Percentiles rank a stretch among this genome's conserved stretches.
These are phyloP conservation scores for Leccinum subtestaceum DNA, from an alignment of 768 basidiomycete species.

Conservation along the genomic window DNA sequence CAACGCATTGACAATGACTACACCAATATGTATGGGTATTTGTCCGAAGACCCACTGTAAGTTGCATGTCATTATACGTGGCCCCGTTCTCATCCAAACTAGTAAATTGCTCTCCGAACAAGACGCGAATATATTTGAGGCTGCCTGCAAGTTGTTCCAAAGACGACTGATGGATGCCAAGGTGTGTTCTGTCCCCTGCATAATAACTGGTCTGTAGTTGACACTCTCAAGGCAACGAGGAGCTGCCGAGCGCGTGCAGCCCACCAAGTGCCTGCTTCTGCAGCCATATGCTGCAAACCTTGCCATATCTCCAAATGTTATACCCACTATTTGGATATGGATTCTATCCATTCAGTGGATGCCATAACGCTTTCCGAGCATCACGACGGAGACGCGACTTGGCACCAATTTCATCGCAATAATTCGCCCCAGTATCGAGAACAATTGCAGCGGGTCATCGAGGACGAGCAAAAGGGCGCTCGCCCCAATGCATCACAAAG, in stretches of 20 bases:
- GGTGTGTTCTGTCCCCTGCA: constrained; percentile 3
- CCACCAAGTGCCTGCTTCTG: constrained; percentile 16
- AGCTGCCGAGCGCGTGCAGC: constrained; percentile 22
- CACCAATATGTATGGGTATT: constrained; percentile 5
- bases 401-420: constrained; percentile 36
- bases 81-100: constrained; percentile 7
- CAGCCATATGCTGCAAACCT: constrained; percentile 33
- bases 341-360: constrained; percentile 37
- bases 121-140: constrained; percentile 31
- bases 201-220: background rate
- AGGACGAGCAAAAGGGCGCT: constrained; percentile 38
- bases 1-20: constrained; percentile 12
- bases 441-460: constrained; percentile 12
- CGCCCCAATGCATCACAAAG: constrained; percentile 32
- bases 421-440: constrained; percentile 17
- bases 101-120: constrained; percentile 26
- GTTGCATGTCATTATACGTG: constrained; percentile 7
- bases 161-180: constrained; percentile 16
- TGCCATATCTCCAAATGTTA: constrained; percentile 40
- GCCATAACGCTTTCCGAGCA: constrained; percentile 27
- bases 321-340: constrained; percentile 33
- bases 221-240: constrained; percentile 10
- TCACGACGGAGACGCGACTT: constrained; percentile 22
- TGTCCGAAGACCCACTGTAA: constrained; percentile 23
- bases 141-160: constrained; percentile 28